Conservation (phyloP, 257 asterid genomes). For the Linaria vulgaris region DNA sequence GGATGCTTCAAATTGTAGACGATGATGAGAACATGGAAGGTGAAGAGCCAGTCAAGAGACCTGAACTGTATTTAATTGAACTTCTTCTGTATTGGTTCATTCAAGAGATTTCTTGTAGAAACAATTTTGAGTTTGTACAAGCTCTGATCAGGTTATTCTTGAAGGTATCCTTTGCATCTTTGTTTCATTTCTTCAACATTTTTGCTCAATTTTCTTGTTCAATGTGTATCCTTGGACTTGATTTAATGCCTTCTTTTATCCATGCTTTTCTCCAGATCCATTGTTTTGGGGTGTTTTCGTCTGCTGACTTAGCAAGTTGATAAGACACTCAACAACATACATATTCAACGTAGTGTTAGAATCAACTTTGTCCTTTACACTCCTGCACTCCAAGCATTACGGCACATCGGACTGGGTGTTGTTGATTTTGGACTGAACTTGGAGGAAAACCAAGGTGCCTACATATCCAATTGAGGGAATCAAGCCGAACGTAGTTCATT, state of each 20-base stretch:
- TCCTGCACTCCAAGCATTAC: too few relatives aligned
- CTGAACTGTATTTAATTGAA: constrained; percentile 58
- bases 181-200: not conserved
- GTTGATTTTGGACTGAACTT: too few relatives aligned
- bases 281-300: too few relatives aligned
- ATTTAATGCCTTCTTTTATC: not conserved
- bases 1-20: constrained; percentile 86
- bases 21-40: constrained; percentile 53
- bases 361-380: too few relatives aligned
- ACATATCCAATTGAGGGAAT: too few relatives aligned
- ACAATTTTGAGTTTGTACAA: constrained; percentile 79
- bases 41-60: constrained; percentile 49
- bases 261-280: constrained; percentile 54
- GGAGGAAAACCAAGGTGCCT: too few relatives aligned
- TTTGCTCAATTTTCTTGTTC: constrained; percentile 8
- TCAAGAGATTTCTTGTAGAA: constrained; percentile 62
- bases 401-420: too few relatives aligned
- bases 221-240: constrained; percentile 8
- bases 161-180: constrained; percentile 47
- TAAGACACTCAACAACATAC: too few relatives aligned
- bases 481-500: too few relatives aligned
- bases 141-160: constrained; percentile 74
- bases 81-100: constrained; percentile 74
- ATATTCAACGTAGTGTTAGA: too few relatives aligned
- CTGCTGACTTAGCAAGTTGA: too few relatives aligned